Evolutionary conservation across 2,329 filamentous ascomycete genomes (phyloP).

Genomic region (Fusarium clavum): DNA sequence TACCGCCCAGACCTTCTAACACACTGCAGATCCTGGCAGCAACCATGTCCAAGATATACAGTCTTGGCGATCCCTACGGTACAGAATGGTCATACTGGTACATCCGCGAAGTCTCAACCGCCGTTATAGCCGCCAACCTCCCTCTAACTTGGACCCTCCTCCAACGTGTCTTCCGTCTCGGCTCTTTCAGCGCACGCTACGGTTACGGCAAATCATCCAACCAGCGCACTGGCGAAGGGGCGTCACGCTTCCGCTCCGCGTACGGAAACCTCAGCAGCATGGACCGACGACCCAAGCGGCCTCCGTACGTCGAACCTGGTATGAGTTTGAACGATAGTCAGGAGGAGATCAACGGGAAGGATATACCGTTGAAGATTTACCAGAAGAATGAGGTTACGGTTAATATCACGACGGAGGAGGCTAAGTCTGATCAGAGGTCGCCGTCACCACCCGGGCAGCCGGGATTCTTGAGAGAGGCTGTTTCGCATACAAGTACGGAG

Average conservation of each 20-base stretch:
- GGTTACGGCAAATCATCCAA: constrained; percentile 44
- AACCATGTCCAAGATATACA: constrained; percentile 56
- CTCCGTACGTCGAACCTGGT: constrained; percentile 27
- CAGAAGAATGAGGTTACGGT: constrained; percentile 51
- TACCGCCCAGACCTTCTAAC: accelerated
- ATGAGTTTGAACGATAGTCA: constrained; percentile 50
- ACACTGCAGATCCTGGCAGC: constrained; percentile 38
- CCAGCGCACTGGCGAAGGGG: constrained; percentile 41
- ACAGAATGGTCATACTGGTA: constrained; percentile 58
- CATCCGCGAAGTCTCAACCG: constrained; percentile 59
- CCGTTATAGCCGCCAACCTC: constrained; percentile 58
- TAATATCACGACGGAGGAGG: constrained; percentile 41
- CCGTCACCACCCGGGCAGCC: not conserved
- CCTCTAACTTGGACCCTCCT: constrained; percentile 58
- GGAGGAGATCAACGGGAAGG: constrained; percentile 52
- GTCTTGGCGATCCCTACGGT: constrained; percentile 54
- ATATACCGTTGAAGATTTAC: constrained; percentile 53
- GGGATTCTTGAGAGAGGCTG: not conserved
- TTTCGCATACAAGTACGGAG: constrained; percentile 5
- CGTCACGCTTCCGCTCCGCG: constrained; percentile 36
- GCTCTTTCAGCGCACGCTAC: constrained; percentile 41
- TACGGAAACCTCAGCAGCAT: constrained; percentile 45
- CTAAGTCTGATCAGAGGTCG: not conserved
- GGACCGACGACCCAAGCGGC: constrained; percentile 13
- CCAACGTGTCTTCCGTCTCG: constrained; percentile 52